Base-by-base conservation (phyloP, 805 yeast species). In the Candida boleticola region DNA sequence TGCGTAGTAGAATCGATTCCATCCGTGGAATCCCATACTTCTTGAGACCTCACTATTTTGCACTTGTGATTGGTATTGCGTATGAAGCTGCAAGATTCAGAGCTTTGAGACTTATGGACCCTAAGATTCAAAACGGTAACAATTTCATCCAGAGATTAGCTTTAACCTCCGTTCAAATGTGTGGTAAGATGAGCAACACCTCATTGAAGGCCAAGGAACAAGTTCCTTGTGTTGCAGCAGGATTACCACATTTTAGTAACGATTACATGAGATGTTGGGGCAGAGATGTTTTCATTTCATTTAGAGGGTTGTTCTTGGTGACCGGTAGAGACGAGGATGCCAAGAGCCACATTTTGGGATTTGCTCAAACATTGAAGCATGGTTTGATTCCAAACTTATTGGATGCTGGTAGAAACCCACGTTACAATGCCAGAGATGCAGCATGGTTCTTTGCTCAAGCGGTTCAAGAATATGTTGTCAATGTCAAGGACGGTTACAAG, bases 251-350 rank as follows among this genome's bases (percentile, higher is more conserved):
- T 63, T 92, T 92, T 66, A 83, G 93, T 58, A 77, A 76, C 44
- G 89, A 85, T 49, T 90, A 85, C 62, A 89, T 92, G 96, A 76
- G 99, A 61, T 89, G 97, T 60, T 92, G 99, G 99, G 99, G 99
- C 18, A 77, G 99, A 57, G 99, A 92, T 63, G 95, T 89, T 0
- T 93, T 93, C 59, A 84, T 92, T 36, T 77, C 97, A 0, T 73
- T 85, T 33, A 72, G 96, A 46, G 99, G 99, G 0, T 70, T 92
- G 37, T 64, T 89, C 42, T 66, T 89, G 19, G 82, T 85, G 1
- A 77, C 97, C 0, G 90, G 85, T 9, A 73, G 98, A 42, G 80
- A 60, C 55, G 87, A 84, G 0, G 89, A 82, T 35, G 97, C 97
- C 1, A 83, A 76, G 54, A 58, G 65, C 30, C 99, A 92, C 59